Evolutionary conservation across 139 green algal species (phyloP).

Genomic region (Parachlorella kessleri): DNA sequence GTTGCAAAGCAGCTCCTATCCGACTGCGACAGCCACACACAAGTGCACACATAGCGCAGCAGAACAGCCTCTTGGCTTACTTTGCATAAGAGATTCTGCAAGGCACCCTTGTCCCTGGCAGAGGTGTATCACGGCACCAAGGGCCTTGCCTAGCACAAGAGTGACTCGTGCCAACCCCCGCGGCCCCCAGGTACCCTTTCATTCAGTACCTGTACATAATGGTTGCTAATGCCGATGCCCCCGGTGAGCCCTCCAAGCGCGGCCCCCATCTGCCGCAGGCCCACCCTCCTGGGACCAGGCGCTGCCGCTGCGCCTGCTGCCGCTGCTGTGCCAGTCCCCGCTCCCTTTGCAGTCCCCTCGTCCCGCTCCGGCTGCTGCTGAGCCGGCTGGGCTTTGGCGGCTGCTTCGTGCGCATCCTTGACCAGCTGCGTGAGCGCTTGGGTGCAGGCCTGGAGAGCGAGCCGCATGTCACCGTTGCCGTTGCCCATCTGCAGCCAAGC

Average conservation of each 20-base stretch:
- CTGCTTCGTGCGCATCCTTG: conserved; percentile 11
- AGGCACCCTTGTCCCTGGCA: too few species aligned
- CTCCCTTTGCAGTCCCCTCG: neutral
- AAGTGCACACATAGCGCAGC: too few species aligned
- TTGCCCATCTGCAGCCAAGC: conserved; percentile 47
- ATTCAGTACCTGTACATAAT: conserved; percentile 13
- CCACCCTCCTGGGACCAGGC: conserved; percentile 8
- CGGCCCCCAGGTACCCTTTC: too few species aligned
- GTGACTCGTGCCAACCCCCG: too few species aligned
- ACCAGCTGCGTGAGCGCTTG: conserved; percentile 7
- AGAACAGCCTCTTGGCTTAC: too few species aligned
- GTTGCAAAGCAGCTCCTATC: too few species aligned
- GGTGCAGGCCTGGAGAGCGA: conserved; percentile 29
- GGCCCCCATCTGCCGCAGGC: conserved; percentile 44
- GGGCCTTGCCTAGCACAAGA: too few species aligned
- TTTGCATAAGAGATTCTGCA: too few species aligned
- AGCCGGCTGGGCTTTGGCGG: neutral
- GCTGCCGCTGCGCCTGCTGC: neutral
- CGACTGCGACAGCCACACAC: too few species aligned
- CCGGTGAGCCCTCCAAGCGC: conserved; percentile 32
- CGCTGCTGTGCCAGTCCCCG: neutral
- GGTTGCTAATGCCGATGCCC: conserved; percentile 24
- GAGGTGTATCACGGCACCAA: too few species aligned
- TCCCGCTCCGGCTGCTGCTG: neutral
- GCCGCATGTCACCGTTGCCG: conserved; percentile 52